Conservation (phyloP, 2,329 filamentous ascomycete genomes). For the Epichloe bromicola region DNA sequence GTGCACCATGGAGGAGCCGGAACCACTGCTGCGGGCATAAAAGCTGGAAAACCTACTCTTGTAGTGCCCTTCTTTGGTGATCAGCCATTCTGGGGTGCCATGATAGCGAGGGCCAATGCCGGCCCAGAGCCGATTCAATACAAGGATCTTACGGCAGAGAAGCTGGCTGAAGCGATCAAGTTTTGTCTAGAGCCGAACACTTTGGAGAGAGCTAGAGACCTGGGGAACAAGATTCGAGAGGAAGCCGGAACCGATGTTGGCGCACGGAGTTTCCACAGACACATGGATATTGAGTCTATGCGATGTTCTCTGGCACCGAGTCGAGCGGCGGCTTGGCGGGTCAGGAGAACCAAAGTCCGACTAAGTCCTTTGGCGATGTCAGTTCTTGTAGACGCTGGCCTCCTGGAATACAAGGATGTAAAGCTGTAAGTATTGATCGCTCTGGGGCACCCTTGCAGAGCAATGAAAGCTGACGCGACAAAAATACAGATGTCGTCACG, state of each 20-base stretch:
- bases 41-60: slow-evolving; percentile 65
- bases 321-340: slow-evolving; percentile 60
- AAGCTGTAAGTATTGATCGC: slow-evolving; percentile 45
- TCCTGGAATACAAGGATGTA: slow-evolving; percentile 56
- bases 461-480: slow-evolving; percentile 5
- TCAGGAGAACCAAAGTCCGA: slow-evolving; percentile 52
- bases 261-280: slow-evolving; percentile 56
- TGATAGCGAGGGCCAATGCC: slow-evolving; percentile 59
- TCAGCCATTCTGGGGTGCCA: slow-evolving; percentile 72
- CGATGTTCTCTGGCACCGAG: slow-evolving; percentile 57
- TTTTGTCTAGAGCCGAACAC: slow-evolving; percentile 48
- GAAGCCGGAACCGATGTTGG: slow-evolving; percentile 53
- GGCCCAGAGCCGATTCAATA: slow-evolving; percentile 59
- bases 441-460: neutral
- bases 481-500: slow-evolving; percentile 29
- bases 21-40: slow-evolving; percentile 77
- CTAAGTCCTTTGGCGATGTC: slow-evolving; percentile 63
- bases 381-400: slow-evolving; percentile 49
- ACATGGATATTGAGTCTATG: slow-evolving; percentile 52
- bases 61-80: slow-evolving; percentile 82
- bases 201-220: slow-evolving; percentile 37
- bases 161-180: slow-evolving; percentile 50
- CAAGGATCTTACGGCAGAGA: slow-evolving; percentile 52
- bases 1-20: slow-evolving; percentile 83
- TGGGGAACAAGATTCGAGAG: slow-evolving; percentile 52